Conservation (phyloP, 2,329 filamentous ascomycete species). For the Nemania sp. region DNA sequence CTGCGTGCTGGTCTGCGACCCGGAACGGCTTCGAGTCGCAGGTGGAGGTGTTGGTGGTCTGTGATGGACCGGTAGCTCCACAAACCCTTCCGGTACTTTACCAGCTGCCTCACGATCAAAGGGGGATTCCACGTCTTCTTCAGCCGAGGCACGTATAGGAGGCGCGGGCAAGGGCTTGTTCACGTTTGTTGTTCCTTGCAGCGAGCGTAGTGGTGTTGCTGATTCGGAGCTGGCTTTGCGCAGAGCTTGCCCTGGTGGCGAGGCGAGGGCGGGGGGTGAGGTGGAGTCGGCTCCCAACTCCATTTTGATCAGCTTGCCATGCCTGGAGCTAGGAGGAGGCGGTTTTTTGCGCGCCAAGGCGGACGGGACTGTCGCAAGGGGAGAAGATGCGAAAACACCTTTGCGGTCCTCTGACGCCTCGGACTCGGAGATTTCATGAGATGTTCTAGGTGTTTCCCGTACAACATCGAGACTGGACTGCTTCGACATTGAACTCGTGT, state of each 20-base stretch:
- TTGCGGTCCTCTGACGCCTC: conserved; percentile 54
- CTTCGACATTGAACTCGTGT: conserved; percentile 62
- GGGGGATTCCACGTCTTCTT: conserved; percentile 55
- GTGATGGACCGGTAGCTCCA: conserved; percentile 40
- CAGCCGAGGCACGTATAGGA: conserved; percentile 51
- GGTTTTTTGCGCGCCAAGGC: conserved; percentile 58
- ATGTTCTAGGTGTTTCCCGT: conserved; percentile 60
- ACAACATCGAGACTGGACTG: conserved; percentile 60
- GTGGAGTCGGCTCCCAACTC: conserved; percentile 49
- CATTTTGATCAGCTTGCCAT: conserved; percentile 73
- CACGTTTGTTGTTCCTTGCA: conserved; percentile 52
- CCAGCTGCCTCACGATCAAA: conserved; percentile 60
- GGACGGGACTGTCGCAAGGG: conserved; percentile 29
- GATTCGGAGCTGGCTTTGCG: conserved; percentile 34
- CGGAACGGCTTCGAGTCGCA: conserved; percentile 42
- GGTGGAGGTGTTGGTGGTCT: conserved; percentile 48
- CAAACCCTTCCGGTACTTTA: conserved; percentile 52
- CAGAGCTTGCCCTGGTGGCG: conserved; percentile 24
- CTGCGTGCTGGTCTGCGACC: conserved; percentile 38
- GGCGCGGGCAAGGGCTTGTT: conserved; percentile 67
- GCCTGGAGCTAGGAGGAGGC: conserved; percentile 73
- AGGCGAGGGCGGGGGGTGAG: conserved; percentile 31
- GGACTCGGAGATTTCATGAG: conserved; percentile 59
- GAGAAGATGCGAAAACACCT: conserved; percentile 40
- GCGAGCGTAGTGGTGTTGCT: conserved; percentile 39